Base-by-base conservation (phyloP, 2,329 filamentous ascomycete genomes). In the Fusarium chuoi region DNA sequence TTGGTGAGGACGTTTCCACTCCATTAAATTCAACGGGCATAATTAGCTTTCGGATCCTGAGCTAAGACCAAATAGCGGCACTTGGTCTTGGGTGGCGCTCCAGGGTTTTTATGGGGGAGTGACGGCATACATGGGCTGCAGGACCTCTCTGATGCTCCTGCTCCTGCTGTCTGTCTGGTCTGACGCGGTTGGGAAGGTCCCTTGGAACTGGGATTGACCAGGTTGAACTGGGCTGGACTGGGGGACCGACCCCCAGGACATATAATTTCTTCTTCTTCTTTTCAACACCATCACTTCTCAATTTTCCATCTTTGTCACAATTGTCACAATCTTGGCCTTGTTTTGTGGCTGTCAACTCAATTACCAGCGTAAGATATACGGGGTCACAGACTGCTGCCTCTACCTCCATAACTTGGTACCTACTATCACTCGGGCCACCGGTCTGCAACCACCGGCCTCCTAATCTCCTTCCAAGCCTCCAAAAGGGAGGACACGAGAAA, bases 101-200 rank as follows among this genome's bases (percentile, higher is more conserved):
- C 55, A 74, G 73, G 75, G 63, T 70, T 63, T 63, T 52, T 52
- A 74, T 46, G 66, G 44, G 26, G 48, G 60, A 28, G 75, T 77
- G 76, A 78, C 76, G 76, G 74, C 76, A 78, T 70, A 68, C 41
- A 36, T 41, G 52, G 71, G 70, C 61, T 54, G 58, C 44, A 60
- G 65, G 55, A 66, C 57, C 60, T 71, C 58, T 44, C 20, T 62
- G 26, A 26, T 33, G 48, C 35, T 57, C 38, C 24, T 42, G 52
- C 58, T 66, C 35, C 33, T 36, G 39, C 22, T 44, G 51, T 46
- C 24, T 46, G 44, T 24, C 36, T 46, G 38, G 38, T 39, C 41
- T 38, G 41, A 36, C 45, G 35, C 22, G 65, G 41, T 18, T 48
- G 41, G 51, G 36, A 46, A 58, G 36, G 51, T 54, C 49, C 45